Percentiles rank a stretch among this genome's conserved stretches.
Conservation (phyloP, 371 early-diverging fungal species). For the Rhizopus microsporus region DNA sequence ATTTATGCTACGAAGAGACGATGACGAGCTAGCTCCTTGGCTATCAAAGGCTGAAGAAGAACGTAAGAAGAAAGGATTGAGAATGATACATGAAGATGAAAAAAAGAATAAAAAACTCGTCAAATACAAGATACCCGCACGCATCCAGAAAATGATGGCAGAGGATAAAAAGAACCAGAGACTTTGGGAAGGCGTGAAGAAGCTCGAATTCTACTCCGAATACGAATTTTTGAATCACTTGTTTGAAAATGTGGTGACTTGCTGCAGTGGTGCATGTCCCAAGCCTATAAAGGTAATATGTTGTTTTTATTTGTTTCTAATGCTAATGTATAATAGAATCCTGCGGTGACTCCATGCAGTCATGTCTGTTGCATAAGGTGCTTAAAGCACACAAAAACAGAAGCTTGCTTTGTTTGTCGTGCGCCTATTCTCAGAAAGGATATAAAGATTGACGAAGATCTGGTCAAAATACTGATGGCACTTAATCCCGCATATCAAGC, state of each 20-base stretch:
- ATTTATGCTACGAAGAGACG: constrained; percentile 63
- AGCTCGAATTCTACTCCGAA: constrained; percentile 33
- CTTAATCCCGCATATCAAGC: constrained; percentile 22
- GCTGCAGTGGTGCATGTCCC: constrained; percentile 29
- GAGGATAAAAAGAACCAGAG: constrained; percentile 38
- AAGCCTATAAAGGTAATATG: constrained; percentile 31
- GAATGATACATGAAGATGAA: constrained; percentile 5
- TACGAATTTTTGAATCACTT: constrained; percentile 43
- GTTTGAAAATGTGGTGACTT: constrained; percentile 28
- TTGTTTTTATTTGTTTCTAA: constrained; percentile 6
- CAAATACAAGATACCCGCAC: constrained; percentile 22
- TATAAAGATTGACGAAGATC: constrained; percentile 28
- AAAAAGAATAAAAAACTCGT: constrained; percentile 11
- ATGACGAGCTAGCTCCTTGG: constrained; percentile 67
- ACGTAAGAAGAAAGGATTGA: constrained; percentile 40
- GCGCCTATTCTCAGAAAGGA: constrained; percentile 8
- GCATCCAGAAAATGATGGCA: constrained; percentile 31
- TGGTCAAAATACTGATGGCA: constrained; percentile 35
- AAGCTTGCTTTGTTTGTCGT: constrained; percentile 48
- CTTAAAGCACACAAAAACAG: constrained; percentile 28
- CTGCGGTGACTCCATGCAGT: constrained; percentile 56
- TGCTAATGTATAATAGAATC: constrained; percentile 43
- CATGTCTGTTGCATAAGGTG: constrained; percentile 59
- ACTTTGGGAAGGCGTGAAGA: constrained; percentile 41
- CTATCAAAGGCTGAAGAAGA: constrained; percentile 40